Evolutionary conservation across 495 filamentous ascomycete genomes (phyloP).

Genomic region (Lichina pygmaea): DNA sequence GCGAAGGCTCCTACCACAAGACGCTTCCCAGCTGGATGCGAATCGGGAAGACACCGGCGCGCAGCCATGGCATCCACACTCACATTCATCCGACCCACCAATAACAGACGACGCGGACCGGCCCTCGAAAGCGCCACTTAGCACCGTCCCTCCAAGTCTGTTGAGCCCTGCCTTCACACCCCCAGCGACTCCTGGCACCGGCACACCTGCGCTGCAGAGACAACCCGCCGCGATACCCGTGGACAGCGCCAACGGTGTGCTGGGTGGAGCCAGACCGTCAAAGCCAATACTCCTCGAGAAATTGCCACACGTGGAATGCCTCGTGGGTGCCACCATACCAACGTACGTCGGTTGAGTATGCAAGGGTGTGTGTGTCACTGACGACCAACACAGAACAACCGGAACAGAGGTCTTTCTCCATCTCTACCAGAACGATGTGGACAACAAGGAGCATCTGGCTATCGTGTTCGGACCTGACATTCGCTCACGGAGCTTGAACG

Average conservation of each 20-base stretch:
- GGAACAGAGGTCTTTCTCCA: slow-evolving; percentile 95
- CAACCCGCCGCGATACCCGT: slow-evolving; percentile 9
- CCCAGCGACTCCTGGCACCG: slow-evolving; percentile 12
- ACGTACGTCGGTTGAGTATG: slow-evolving; percentile 4
- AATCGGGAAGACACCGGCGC: too few species aligned
- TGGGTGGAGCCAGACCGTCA: not conserved
- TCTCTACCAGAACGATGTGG: slow-evolving; percentile 73
- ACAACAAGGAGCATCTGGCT: slow-evolving; percentile 92
- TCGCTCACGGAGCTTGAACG: slow-evolving; percentile 53
- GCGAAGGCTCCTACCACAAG: too few species aligned
- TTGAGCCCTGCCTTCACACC: slow-evolving; percentile 19
- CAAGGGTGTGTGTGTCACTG: not conserved
- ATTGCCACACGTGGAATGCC: slow-evolving; percentile 13
- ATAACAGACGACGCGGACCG: too few species aligned
- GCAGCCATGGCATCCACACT: too few species aligned
- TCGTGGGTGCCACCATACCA: slow-evolving; percentile 17
- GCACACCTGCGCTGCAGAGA: slow-evolving; percentile 7
- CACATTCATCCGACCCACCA: too few species aligned
- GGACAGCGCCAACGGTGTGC: not conserved
- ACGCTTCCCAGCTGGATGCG: too few species aligned
- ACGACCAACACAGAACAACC: slow-evolving; percentile 19
- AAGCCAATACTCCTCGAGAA: not conserved
- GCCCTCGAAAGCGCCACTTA: too few species aligned
- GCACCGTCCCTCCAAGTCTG: slow-evolving; percentile 7
- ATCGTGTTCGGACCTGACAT: slow-evolving; percentile 85